A percentile compares a stretch with the other conserved stretches of the same genome.
phyloP scores from a whole-genome alignment of 2,329 filamentous ascomycete genomes.

The Pseudonectria buxi region DNA sequence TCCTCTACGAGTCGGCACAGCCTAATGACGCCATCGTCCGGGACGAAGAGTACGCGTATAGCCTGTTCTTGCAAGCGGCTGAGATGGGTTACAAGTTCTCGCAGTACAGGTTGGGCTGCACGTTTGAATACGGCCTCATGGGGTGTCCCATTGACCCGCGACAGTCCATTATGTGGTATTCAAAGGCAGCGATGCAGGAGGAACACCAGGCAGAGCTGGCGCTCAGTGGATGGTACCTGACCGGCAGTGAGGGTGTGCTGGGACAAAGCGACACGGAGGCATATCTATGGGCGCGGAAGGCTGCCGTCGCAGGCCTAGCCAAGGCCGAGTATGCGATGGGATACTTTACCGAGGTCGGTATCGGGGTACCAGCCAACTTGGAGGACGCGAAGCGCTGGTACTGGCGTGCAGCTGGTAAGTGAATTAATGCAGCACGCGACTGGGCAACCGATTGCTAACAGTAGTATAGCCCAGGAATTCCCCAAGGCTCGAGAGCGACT shows the following conservation, averaged over 20 bases:
- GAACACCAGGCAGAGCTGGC: slow-evolving; percentile 90
- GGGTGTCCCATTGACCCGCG: slow-evolving; percentile 77
- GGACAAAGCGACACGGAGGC: slow-evolving; percentile 92
- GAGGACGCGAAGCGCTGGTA: slow-evolving; percentile 99
- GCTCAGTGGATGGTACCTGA: slow-evolving; percentile 89
- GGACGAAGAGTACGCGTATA: slow-evolving; percentile 75
- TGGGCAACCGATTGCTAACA: slow-evolving; percentile 21
- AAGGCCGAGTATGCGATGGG: slow-evolving; percentile 98
- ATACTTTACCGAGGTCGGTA: slow-evolving; percentile 93
- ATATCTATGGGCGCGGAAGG: slow-evolving; percentile 94
- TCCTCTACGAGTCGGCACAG: slow-evolving; percentile 58
- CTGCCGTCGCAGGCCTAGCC: slow-evolving; percentile 75
- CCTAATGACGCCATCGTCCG: slow-evolving; percentile 67
- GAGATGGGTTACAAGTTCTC: slow-evolving; percentile 92
- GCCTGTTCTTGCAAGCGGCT: slow-evolving; percentile 77
- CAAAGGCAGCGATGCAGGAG: slow-evolving; percentile 79
- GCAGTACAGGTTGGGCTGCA: slow-evolving; percentile 81
- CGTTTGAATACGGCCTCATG: slow-evolving; percentile 82
- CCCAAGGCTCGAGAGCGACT: slow-evolving; percentile 87
- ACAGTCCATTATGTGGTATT: slow-evolving; percentile 89
- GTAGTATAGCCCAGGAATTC: slow-evolving; percentile 73
- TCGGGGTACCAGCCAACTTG: slow-evolving; percentile 76
- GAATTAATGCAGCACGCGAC: not conserved
- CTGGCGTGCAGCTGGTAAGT: slow-evolving; percentile 90
- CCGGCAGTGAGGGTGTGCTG: slow-evolving; percentile 78